Base-by-base conservation (phyloP, 805 yeast genomes). In the Jamesozyma lodderae region DNA sequence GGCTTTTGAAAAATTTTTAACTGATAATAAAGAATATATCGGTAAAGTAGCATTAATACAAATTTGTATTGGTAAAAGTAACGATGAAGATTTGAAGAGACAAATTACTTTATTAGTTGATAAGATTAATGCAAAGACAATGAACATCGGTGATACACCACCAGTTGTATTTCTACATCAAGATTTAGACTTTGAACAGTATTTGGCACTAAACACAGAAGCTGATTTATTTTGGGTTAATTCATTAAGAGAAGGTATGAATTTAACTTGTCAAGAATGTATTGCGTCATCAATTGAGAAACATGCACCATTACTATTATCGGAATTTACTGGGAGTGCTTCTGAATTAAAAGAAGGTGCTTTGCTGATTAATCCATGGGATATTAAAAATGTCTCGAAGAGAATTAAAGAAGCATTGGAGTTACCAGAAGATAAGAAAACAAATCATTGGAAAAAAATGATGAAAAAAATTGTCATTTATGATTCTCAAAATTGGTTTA, bases 271-370 rank as follows among this genome's bases (percentile, higher is more conserved):
- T 50, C 98, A 92, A 55, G 98, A 92, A 59, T 92, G 81, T 55
- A 73, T 88, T 26, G 81, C 79, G 36, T 84, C 94, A 16, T 73
- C 90, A 1, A 61, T 68, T 15, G 75, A 72, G 31, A 75, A 75
- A 43, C 77, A 81, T 45, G 81, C 95, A 0, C 95, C 96, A 1
- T 69, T 90, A 44, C 71, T 92, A 35, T 60, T 92, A 36, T 82
- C 95, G 25, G 98, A 92, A 60, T 92, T 92, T 51, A 87, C 96
- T 0, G 98, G 98, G 1, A 83, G 95, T 10, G 95, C 97, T 0
- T 72, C 80, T 6, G 75, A 88, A 6, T 66, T 92, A 40, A 68
- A 69, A 13, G 63, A 29, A 7, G 88, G 92, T 13, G 79, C 95
- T 2, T 43, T 83, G 2, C 59, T 85, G 24, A 78, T 90, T 27